These are phyloP conservation scores for Didymosphaeria variabile DNA, from an alignment of 2,329 filamentous ascomycete species.

Conservation along the genomic window DNA sequence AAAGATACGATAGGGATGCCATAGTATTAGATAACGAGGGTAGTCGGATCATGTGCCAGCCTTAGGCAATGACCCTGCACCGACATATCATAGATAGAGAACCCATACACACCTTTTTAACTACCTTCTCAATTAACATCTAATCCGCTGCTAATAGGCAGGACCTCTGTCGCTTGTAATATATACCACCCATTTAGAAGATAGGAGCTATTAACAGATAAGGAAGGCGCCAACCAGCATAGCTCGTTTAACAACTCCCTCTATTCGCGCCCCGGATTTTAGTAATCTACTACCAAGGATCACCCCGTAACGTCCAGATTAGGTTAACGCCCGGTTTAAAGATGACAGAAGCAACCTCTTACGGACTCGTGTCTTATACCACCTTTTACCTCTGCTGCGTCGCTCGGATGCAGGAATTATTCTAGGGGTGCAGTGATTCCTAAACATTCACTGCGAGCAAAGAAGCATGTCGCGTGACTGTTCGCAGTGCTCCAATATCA, in stretches of 20 bases:
- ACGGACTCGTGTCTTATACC: no score
- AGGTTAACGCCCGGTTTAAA: not conserved
- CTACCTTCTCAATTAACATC: constrained; percentile 31
- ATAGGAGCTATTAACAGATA: constrained; percentile 17
- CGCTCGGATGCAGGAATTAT: no score
- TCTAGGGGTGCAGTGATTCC: no score
- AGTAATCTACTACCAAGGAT: constrained; percentile 2
- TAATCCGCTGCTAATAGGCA: constrained; percentile 15
- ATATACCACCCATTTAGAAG: constrained; percentile 16
- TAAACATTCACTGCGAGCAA: no score
- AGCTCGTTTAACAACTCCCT: not conserved
- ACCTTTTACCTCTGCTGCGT: no score
- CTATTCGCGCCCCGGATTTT: not conserved
- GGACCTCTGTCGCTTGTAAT: constrained; percentile 20
- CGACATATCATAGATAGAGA: constrained; percentile 23
- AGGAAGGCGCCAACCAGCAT: constrained; percentile 11
- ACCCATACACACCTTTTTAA: constrained; percentile 26
- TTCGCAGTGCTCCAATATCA: no score
- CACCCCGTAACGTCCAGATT: not conserved
- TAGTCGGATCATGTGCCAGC: constrained; percentile 19
- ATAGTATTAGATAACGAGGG: constrained; percentile 20
- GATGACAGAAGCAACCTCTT: no score
- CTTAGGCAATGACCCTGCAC: constrained; percentile 20
- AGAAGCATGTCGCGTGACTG: no score
- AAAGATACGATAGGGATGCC: constrained; percentile 20